Evolutionary conservation across 345 rosid genomes (phyloP).

Genomic region (Bruguiera sexangula): DNA sequence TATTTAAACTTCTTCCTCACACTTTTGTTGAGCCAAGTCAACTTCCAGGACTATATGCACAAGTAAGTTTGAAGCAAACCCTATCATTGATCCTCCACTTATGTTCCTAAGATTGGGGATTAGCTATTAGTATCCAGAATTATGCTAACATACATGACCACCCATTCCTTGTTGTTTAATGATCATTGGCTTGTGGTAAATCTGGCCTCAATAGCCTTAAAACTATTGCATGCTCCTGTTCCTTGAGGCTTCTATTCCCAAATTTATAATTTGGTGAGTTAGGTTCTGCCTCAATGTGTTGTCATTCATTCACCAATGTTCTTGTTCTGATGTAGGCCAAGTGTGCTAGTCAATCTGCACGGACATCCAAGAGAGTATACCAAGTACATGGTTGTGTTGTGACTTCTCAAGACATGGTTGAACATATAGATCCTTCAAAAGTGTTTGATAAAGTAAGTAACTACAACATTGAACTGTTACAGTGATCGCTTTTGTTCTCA

Average conservation of each 20-base stretch:
- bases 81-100: too few relatives aligned
- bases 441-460: slow-evolving; percentile 64
- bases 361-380: slow-evolving; percentile 56
- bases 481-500: too few relatives aligned
- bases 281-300: not conserved
- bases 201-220: not conserved
- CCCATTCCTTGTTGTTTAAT: too few relatives aligned
- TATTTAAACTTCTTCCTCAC: slow-evolving; percentile 95
- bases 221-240: not conserved
- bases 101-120: too few relatives aligned
- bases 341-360: slow-evolving; percentile 26
- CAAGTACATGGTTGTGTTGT: slow-evolving; percentile 85
- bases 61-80: slow-evolving; percentile 31
- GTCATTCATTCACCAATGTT: slow-evolving; percentile 1
- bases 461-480: slow-evolving; percentile 1
- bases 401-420: slow-evolving; percentile 78
- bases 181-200: too few relatives aligned
- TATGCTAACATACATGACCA: not conserved
- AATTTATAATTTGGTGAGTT: not conserved
- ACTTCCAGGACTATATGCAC: slow-evolving; percentile 67
- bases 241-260: not conserved
- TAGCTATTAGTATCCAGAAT: too few relatives aligned
- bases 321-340: slow-evolving; percentile 39
- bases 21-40: slow-evolving; percentile 66
- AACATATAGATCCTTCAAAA: slow-evolving; percentile 64